Evolutionary conservation across 1,284 basidiomycete genomes (phyloP).

Genomic region (Moniliophthora roreri): DNA sequence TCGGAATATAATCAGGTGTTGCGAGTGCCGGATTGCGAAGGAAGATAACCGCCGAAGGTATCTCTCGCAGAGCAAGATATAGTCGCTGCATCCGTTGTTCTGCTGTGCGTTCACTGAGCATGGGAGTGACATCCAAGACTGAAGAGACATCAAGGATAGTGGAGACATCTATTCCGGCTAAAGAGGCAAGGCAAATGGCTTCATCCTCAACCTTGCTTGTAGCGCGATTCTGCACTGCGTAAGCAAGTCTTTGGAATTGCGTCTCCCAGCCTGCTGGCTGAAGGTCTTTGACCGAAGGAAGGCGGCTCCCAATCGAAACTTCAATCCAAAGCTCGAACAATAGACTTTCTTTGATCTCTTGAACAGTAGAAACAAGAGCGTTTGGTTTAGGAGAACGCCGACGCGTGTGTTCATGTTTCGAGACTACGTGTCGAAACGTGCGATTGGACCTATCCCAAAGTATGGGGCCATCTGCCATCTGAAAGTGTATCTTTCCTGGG

Average conservation of each 20-base stretch:
- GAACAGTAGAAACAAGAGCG: too few species aligned
- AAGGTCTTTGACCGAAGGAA: background rate
- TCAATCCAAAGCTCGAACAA: background rate
- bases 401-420: too few species aligned
- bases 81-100: conserved; percentile 4
- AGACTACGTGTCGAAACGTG: too few species aligned
- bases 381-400: background rate
- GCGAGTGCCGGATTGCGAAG: background rate
- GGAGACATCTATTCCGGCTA: conserved; percentile 1
- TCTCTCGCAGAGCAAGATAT: background rate
- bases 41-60: background rate
- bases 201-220: background rate
- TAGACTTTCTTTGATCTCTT: background rate
- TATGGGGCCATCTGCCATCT: too few species aligned
- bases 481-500: too few species aligned
- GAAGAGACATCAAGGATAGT: background rate
- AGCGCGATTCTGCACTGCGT: background rate
- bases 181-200: conserved; percentile 2
- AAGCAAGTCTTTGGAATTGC: conserved; percentile 1
- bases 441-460: too few species aligned
- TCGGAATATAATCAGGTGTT: background rate
- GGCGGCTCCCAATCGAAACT: background rate
- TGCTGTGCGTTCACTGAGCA: background rate
- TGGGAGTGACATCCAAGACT: too few species aligned
- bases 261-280: background rate